Percentiles rank a stretch among this genome's conserved stretches.
Evolutionary conservation across 2,329 filamentous ascomycete genomes (phyloP).

Genomic region (Chalara sp.): DNA sequence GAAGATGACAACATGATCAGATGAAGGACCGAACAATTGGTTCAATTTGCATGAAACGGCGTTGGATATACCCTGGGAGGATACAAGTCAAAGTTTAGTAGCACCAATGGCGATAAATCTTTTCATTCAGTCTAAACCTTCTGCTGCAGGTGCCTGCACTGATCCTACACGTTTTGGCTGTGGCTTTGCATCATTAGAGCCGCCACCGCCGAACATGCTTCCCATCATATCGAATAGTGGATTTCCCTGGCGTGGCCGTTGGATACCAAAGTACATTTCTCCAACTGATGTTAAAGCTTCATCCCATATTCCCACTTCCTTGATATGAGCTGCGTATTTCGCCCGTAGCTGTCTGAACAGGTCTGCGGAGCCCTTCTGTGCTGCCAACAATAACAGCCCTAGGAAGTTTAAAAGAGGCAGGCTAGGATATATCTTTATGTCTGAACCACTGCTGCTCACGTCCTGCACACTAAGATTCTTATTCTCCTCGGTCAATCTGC

Average conservation of each 20-base stretch:
- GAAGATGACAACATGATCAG: conserved; percentile 19
- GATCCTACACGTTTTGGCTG: conserved; percentile 30
- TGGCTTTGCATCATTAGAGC: conserved; percentile 38
- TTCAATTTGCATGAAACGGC: conserved; percentile 6
- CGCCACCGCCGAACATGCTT: conserved; percentile 78
- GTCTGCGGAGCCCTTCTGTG: conserved; percentile 70
- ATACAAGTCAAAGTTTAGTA: neutral
- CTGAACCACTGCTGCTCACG: conserved; percentile 66
- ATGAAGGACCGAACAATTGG: conserved; percentile 2
- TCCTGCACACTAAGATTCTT: conserved; percentile 66
- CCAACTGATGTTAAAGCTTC: conserved; percentile 80
- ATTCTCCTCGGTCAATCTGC: conserved; percentile 50
- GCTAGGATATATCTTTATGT: conserved; percentile 78
- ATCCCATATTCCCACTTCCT: conserved; percentile 71
- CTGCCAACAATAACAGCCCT: conserved; percentile 71
- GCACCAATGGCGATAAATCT: conserved; percentile 1
- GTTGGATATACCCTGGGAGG: conserved; percentile 20
- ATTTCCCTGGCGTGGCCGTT: conserved; percentile 82
- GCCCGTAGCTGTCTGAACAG: conserved; percentile 74
- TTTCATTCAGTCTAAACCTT: conserved; percentile 50
- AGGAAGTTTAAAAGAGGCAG: conserved; percentile 95
- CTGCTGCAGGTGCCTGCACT: conserved; percentile 44
- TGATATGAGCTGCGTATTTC: conserved; percentile 75
- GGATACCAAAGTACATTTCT: conserved; percentile 95
- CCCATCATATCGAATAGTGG: conserved; percentile 98